phyloP scores from a whole-genome alignment of 176 grass and related monocot species.

The Areca catechu region DNA sequence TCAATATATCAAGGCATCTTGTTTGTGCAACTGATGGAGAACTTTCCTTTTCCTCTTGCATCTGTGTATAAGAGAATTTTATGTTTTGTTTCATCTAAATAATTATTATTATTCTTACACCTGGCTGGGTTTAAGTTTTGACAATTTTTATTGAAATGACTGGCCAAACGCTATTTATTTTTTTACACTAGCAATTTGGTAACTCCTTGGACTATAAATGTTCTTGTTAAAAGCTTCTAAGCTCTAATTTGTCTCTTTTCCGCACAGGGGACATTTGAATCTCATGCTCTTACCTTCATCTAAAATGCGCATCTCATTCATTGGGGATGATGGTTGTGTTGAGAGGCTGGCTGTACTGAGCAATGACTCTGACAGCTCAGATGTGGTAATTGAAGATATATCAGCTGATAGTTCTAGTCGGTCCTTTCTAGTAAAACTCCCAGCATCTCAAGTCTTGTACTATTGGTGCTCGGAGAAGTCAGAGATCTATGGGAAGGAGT shows the following conservation, averaged over 20 bases:
- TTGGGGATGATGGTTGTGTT: constrained; percentile 58
- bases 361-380: constrained; percentile 25
- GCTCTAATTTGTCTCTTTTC: constrained; percentile 22
- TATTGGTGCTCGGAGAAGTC: constrained; percentile 97
- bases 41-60: too few relatives aligned
- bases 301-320: constrained; percentile 52
- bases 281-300: constrained; percentile 64
- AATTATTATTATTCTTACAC: too few relatives aligned
- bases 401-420: constrained; percentile 66
- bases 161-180: too few relatives aligned
- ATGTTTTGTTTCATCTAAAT: too few relatives aligned
- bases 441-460: constrained; percentile 52
- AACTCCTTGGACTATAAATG: too few relatives aligned
- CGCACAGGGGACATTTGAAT: constrained; percentile 64
- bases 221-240: constrained; percentile 9
- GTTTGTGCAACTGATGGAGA: too few relatives aligned
- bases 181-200: too few relatives aligned
- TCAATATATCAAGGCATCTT: too few relatives aligned
- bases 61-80: too few relatives aligned
- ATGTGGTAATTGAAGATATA: constrained; percentile 64
- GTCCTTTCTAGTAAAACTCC: constrained; percentile 59
- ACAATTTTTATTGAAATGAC: too few relatives aligned
- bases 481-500: constrained; percentile 50
- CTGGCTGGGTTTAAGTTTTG: too few relatives aligned
- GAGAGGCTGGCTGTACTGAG: constrained; percentile 51